Percentiles rank a stretch among this genome's conserved stretches.
Conservation (phyloP, 306 rosid genomes). For the Prunus campanulata region DNA sequence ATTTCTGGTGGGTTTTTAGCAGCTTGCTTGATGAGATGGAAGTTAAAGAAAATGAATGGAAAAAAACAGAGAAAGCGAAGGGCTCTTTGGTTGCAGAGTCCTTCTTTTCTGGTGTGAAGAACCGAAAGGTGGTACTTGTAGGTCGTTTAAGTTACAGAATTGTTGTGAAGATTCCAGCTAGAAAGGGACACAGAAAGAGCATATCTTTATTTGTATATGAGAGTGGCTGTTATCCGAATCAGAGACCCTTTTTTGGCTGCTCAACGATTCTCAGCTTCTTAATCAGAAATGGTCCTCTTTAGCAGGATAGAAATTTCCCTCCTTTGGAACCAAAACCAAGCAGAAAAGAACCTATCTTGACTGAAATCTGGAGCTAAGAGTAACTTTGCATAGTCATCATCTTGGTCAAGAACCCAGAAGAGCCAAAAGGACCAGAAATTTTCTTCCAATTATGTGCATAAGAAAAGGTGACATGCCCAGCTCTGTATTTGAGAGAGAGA, state of each 20-base stretch:
- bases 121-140: constrained; percentile 3
- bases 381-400: not conserved
- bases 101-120: not conserved
- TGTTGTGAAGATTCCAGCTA: constrained; percentile 40
- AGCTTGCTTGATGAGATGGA: not conserved
- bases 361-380: not conserved
- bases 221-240: constrained; percentile 38
- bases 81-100: not conserved
- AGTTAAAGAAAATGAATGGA: not conserved
- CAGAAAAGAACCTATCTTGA: too few species aligned
- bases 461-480: not conserved
- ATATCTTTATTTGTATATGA: constrained; percentile 29
- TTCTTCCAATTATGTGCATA: not conserved
- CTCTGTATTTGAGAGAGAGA: not conserved
- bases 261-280: constrained; percentile 35
- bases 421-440: not conserved
- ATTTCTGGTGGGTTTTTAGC: too few species aligned
- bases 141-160: constrained; percentile 18
- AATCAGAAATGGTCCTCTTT: constrained; percentile 45
- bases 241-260: constrained; percentile 36
- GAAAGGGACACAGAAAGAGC: constrained; percentile 44
- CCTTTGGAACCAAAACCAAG: not conserved
- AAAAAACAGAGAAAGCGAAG: not conserved
- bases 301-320: not conserved
- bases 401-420: not conserved